Evolutionary conservation across 202 grass and related monocot species (phyloP).

Genomic region (Bolboschoenoplectus hybrid): DNA sequence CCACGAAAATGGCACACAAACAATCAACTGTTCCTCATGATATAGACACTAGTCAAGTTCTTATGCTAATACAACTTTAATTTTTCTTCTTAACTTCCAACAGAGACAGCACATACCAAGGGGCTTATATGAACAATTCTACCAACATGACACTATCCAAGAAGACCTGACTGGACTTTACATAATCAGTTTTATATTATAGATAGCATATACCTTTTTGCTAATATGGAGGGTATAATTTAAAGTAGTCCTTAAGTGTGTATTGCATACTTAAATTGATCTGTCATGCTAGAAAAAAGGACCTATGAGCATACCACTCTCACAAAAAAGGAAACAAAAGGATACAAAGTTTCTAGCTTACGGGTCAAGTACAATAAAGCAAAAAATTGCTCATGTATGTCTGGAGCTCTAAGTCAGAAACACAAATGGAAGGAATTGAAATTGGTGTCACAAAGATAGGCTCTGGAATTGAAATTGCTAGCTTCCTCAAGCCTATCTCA

Average conservation of each 20-base stretch:
- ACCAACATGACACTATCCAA: conserved; percentile 6
- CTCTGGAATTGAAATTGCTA: neutral
- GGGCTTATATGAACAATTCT: neutral
- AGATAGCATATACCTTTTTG: neutral
- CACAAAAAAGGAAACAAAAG: neutral
- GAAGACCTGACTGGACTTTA: neutral
- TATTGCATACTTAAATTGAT: conserved; percentile 21
- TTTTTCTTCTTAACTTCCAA: neutral
- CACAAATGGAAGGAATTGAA: neutral
- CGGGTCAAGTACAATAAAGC: neutral
- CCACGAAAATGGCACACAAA: neutral
- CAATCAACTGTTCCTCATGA: neutral
- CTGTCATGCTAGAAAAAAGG: neutral
- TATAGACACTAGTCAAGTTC: neutral
- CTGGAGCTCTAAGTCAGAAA: conserved; percentile 6
- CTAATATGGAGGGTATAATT: neutral
- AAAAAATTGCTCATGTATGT: neutral
- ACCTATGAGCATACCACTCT: neutral
- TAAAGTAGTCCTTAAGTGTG: neutral
- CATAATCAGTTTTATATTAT: neutral
- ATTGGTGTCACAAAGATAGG: neutral
- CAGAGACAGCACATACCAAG: neutral
- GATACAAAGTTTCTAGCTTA: conserved; percentile 14
- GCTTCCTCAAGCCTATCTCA: neutral
- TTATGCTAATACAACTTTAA: conserved; percentile 6